These are phyloP conservation scores for Magnaporthales sp. DNA, from an alignment of 2,329 filamentous ascomycete species.

Conservation along the genomic window DNA sequence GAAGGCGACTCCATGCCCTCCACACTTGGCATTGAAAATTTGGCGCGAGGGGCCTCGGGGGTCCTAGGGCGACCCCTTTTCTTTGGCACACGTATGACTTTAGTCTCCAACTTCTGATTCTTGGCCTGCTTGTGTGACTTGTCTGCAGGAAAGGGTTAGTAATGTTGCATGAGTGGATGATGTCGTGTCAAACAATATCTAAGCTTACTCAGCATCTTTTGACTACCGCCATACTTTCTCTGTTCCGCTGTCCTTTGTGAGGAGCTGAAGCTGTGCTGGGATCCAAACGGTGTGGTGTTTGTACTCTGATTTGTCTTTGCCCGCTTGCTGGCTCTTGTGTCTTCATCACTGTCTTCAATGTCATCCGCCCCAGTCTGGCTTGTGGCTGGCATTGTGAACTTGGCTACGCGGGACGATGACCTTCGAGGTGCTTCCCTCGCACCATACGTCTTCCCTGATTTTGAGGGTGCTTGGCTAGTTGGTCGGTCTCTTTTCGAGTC, in stretches of 20 bases:
- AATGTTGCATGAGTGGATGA: background rate
- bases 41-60: background rate
- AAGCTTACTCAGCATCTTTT: background rate
- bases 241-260: background rate
- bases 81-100: background rate
- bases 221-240: background rate
- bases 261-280: background rate
- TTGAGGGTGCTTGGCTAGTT: background rate
- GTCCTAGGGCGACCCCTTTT: background rate
- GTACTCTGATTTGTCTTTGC: background rate
- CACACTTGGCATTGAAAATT: background rate
- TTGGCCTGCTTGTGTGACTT: background rate
- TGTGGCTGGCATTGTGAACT: background rate
- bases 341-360: background rate
- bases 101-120: background rate
- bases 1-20: background rate
- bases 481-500: background rate
- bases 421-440: background rate
- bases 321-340: background rate
- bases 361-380: background rate
- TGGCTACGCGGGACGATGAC: background rate
- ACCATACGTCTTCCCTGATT: background rate
- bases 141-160: background rate
- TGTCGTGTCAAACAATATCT: background rate
- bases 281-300: background rate